Evolutionary conservation across 495 filamentous ascomycete genomes (phyloP).

Genomic region (Penicillium coprophilum): DNA sequence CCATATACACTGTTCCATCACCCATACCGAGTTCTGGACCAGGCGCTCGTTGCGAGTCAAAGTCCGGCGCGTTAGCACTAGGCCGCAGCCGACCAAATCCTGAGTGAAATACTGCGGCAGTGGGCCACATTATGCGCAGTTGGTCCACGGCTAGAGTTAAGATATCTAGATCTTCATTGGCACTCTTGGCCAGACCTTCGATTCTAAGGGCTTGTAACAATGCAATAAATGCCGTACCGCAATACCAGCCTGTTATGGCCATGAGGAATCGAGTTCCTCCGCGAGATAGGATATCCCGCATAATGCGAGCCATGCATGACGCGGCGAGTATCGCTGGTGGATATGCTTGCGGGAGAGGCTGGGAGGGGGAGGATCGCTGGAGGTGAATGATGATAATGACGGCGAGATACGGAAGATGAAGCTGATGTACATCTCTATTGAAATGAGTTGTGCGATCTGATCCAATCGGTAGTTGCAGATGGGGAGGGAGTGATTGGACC

Average conservation of each 20-base stretch:
- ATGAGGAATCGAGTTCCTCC: constrained; percentile 38
- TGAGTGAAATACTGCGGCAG: constrained; percentile 32
- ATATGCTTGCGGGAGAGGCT: constrained; percentile 32
- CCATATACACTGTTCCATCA: constrained; percentile 14
- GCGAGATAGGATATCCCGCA: constrained; percentile 33
- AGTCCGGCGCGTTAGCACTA: constrained; percentile 5
- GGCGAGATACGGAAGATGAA: constrained; percentile 38
- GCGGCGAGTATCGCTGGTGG: constrained; percentile 39
- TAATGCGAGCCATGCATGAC: constrained; percentile 35
- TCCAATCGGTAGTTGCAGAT: constrained; percentile 34
- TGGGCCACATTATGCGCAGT: constrained; percentile 35
- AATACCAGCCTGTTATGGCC: constrained; percentile 43
- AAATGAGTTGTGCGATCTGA: constrained; percentile 26
- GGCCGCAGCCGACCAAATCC: constrained; percentile 32
- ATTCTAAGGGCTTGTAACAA: constrained; percentile 34
- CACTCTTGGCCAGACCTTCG: constrained; percentile 26
- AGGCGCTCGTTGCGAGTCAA: constrained; percentile 9
- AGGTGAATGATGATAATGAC: constrained; percentile 39
- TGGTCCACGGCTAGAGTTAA: constrained; percentile 29
- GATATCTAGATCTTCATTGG: constrained; percentile 34
- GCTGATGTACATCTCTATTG: constrained; percentile 38
- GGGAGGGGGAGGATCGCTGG: constrained; percentile 22
- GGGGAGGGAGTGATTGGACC: constrained; percentile 30
- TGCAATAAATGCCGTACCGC: constrained; percentile 36
- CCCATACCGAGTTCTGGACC: constrained; percentile 19